Evolutionary conservation across 306 rosid genomes (phyloP), one percentile per base, ranked within the genome.

Genomic region (Chamaecrista fasciculata): DNA sequence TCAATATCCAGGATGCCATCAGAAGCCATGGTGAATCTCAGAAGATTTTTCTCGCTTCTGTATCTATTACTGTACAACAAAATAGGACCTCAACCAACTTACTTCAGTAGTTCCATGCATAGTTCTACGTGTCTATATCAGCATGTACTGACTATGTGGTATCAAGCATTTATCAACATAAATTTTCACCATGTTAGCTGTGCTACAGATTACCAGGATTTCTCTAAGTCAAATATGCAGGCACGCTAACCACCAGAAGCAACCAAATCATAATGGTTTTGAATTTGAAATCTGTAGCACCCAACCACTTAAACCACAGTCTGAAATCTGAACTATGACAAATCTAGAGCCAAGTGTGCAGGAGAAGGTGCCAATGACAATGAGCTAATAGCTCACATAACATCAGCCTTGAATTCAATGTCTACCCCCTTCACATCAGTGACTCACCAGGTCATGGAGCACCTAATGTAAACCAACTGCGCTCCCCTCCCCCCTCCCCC

Each of bases 141-240:
- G 2, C 34, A 42, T 50, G 12, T 12, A 2, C 57, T 1, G 31
- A 28, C 16, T 18, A 12, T 49, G 47, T 44, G 49, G 34, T 67
- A 19, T 34, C 28, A 44, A 29, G 52, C 24, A 31, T 31, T 31
- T 12, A 19, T 31, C 33, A 31, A 48, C 19, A 18, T 49, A 28
- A 66, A 66, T 36, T 66, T 29, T 11, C 19, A 66, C 21, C 16
- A 66, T 29, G 48, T 66, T 60, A 64, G 19, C 46, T 19, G 44
- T 48, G 8, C 29, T 19, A 31, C 16, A 46, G 28, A 47, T 26
- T 46, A 66, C 2, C 56, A 66, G 16, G 19, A 46, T 18, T 66
- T 46, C 57, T 19, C 58, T 49, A 18, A 10, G 25, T 0, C 29
- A 20, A 46, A 66, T 57, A 25, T 66, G 55, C 56, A 34, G 29